Base-by-base conservation (phyloP, 2,329 filamentous ascomycete species). In the Apiospora kogelbergensis region DNA sequence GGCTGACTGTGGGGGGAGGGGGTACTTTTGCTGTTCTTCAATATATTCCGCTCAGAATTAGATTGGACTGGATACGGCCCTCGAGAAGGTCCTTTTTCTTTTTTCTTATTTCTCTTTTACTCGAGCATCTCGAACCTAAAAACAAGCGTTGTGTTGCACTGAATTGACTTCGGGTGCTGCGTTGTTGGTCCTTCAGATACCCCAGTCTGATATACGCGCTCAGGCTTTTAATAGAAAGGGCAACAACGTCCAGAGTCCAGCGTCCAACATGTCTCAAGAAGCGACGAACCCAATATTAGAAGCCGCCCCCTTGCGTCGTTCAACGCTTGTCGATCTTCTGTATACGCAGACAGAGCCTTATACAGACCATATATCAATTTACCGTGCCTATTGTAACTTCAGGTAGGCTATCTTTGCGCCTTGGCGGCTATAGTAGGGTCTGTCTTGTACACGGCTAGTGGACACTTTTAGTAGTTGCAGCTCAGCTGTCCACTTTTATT, bases 181-280 rank as follows among this genome's bases (percentile, higher is more conserved):
- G 20, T 26, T 10, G 48, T 57, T 57, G 48, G 48, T 33, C 15
- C 48, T 57, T 3, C 15, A 26, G 48, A 48, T 26, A 15, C 46
- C 11, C 24, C 46, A 48, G 9, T 48, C 30, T 17, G 20, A 33
- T 37, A n/a, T n/a, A 60, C 53, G 53, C 53, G 53, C 53, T 60
- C 30, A 60, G 53, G 53, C 53, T 60, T 60, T 60, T 60, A 60
- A 60, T 60, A 60, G 53, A 60, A 60, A 60, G 9, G 30, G 53
- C 53, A 37, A 37, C 53, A 3, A 33, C 33, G 33, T 33, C 7
- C 33, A 33, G 33, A 3, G 53, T 60, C 30, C 53, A 60, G 30
- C 30, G 30, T 37, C 53, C 53, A 60, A 60, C 53, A n/a, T 37
- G 53, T 60, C 53, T 60, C 53, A 22, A 37, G 6, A 60, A 33